These are phyloP conservation scores for Tetrastigma voinierianum DNA, from an alignment of 164 flowering plant species.

Conservation along the genomic window DNA sequence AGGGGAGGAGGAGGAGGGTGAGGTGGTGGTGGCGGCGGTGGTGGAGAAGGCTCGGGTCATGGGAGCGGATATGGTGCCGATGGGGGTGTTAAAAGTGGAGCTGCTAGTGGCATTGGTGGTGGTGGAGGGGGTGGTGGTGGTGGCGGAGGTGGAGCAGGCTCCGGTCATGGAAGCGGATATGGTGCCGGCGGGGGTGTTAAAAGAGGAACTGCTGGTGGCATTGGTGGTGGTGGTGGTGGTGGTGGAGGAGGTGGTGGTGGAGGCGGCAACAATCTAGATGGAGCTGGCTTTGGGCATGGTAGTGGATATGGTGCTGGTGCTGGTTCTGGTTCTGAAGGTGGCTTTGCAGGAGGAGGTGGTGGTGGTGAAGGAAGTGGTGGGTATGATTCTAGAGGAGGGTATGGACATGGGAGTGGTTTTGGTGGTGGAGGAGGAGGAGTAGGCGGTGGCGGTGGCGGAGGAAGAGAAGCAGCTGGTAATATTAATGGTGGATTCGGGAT, in stretches of 20 bases:
- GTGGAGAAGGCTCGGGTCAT: slow-evolving; percentile 10
- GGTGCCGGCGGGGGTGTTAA: too few species aligned
- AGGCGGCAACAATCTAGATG: too few species aligned
- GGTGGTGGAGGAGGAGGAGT: slow-evolving; percentile 3
- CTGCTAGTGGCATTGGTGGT: slow-evolving; percentile 5
- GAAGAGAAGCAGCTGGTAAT: neutral
- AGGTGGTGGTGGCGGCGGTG: slow-evolving; percentile 8
- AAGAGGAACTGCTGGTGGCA: too few species aligned
- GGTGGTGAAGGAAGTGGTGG: neutral
- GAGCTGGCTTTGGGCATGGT: too few species aligned
- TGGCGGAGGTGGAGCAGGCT: slow-evolving; percentile 11
- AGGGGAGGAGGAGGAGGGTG: too few species aligned
- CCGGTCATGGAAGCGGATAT: too few species aligned
- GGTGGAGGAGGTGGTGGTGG: too few species aligned
- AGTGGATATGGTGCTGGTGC: too few species aligned
- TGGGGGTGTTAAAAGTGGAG: slow-evolving; percentile 5
- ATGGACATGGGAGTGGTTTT: slow-evolving; percentile 7
- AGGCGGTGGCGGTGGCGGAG: neutral
- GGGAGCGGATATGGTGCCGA: slow-evolving; percentile 11
- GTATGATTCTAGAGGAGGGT: neutral
- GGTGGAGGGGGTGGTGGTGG: slow-evolving; percentile 12
- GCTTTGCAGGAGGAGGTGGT: too few species aligned
- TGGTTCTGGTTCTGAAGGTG: too few species aligned
- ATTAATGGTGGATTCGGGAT: neutral
- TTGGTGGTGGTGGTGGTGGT: neutral